Conservation (phyloP, 2,329 filamentous ascomycete genomes). For the Aspergillus fumigatiaffinis region DNA sequence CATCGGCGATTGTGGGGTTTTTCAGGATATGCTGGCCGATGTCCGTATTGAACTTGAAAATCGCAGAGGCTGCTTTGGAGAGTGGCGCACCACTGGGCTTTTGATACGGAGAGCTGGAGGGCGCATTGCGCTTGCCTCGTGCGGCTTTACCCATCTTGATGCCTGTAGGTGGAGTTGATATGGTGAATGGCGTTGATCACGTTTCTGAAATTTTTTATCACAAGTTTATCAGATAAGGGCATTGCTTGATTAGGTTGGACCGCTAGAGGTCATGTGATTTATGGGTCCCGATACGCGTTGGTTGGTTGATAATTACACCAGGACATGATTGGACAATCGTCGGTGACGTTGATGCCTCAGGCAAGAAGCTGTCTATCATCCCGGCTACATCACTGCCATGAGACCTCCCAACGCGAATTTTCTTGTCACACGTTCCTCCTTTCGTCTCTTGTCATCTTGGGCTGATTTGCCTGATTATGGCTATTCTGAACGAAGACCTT, state of each 20-base stretch:
- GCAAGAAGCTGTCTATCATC: background rate
- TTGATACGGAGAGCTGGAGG: slow-evolving; percentile 4
- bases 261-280: background rate
- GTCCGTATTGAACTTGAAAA: slow-evolving; percentile 9
- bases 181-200: background rate
- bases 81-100: slow-evolving; percentile 1
- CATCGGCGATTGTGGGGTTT: slow-evolving; percentile 11
- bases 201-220: background rate
- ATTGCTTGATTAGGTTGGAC: background rate
- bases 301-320: background rate
- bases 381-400: too few relatives aligned
- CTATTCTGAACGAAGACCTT: too few relatives aligned
- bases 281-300: background rate
- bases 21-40: slow-evolving; percentile 8
- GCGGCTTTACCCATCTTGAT: slow-evolving; percentile 3
- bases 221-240: background rate
- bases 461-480: too few relatives aligned
- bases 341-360: background rate
- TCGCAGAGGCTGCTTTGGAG: slow-evolving; percentile 1
- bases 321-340: background rate
- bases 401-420: too few relatives aligned
- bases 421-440: background rate
- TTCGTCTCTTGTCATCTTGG: background rate
- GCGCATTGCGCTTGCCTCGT: slow-evolving; percentile 2
- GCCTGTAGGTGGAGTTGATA: background rate